phyloP scores from a whole-genome alignment of 441 rosid species.

The Breynia disticha region DNA sequence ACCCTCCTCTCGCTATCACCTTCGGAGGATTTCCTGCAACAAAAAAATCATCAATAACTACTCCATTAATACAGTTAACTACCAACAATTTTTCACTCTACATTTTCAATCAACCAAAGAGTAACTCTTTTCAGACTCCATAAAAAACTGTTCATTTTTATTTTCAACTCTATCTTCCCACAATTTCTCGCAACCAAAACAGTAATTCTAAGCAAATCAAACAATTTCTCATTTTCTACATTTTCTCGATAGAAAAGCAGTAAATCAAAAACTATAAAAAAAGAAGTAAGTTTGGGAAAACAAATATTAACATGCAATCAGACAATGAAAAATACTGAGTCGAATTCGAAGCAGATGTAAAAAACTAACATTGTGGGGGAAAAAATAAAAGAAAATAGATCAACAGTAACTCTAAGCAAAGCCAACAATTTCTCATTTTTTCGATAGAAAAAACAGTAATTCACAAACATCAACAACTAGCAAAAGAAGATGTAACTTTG shows the following conservation, averaged over 20 bases:
- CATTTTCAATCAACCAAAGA: background rate
- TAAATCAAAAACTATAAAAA: constrained; percentile 4
- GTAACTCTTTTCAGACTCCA: too few species aligned
- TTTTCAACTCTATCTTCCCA: too few species aligned
- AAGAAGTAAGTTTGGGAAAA: background rate
- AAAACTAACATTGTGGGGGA: too few species aligned
- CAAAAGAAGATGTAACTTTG: background rate
- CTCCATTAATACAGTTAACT: background rate
- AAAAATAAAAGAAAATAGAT: too few species aligned
- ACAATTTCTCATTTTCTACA: background rate
- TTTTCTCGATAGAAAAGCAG: constrained; percentile 13
- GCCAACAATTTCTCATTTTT: background rate
- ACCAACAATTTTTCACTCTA: background rate
- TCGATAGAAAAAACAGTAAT: constrained; percentile 12
- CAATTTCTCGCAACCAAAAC: background rate
- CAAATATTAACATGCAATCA: background rate
- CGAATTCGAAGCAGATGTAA: too few species aligned
- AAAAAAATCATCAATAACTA: background rate
- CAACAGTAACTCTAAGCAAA: background rate
- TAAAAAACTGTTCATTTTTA: too few species aligned
- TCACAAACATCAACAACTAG: too few species aligned
- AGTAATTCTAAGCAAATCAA: background rate
- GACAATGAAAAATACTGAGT: background rate
- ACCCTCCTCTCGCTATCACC: constrained; percentile 78
- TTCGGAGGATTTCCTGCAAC: constrained; percentile 55